phyloP scores from a whole-genome alignment of 2,329 filamentous ascomycete species.

The Penicillium nordicum region DNA sequence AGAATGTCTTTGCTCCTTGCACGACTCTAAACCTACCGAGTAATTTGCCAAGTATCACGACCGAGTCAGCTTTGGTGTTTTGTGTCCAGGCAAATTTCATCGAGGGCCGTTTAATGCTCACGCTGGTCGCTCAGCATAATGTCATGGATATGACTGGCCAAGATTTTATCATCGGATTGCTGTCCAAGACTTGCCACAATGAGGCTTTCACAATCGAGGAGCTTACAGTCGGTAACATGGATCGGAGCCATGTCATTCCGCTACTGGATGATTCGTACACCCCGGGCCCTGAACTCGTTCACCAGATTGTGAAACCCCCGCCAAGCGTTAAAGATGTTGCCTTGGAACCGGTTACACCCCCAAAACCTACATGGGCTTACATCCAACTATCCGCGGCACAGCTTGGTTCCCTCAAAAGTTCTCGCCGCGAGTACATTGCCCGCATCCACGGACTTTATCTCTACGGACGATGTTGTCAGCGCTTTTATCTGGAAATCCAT shows the following conservation, averaged over 20 bases:
- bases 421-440: constrained; percentile 13
- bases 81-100: constrained; percentile 51
- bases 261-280: constrained; percentile 39
- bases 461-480: constrained; percentile 53
- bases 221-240: constrained; percentile 41
- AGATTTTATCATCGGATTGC: constrained; percentile 45
- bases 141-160: constrained; percentile 53
- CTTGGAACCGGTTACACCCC: not conserved
- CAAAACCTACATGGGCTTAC: constrained; percentile 13
- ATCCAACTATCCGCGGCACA: constrained; percentile 10
- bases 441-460: constrained; percentile 38
- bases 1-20: constrained; percentile 43
- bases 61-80: constrained; percentile 41
- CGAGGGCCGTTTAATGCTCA: constrained; percentile 49
- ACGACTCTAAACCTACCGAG: constrained; percentile 29
- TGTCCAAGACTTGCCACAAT: constrained; percentile 47
- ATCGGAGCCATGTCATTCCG: constrained; percentile 38
- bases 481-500: constrained; percentile 52
- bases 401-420: constrained; percentile 12
- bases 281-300: constrained; percentile 38
- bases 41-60: constrained; percentile 27
- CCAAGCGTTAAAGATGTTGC: not conserved
- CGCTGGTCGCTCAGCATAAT: constrained; percentile 49
- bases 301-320: constrained; percentile 30
- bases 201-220: constrained; percentile 48